These are phyloP conservation scores for Podochytrium sp. DNA, from an alignment of 192 early-diverging fungal species.

Conservation along the genomic window DNA sequence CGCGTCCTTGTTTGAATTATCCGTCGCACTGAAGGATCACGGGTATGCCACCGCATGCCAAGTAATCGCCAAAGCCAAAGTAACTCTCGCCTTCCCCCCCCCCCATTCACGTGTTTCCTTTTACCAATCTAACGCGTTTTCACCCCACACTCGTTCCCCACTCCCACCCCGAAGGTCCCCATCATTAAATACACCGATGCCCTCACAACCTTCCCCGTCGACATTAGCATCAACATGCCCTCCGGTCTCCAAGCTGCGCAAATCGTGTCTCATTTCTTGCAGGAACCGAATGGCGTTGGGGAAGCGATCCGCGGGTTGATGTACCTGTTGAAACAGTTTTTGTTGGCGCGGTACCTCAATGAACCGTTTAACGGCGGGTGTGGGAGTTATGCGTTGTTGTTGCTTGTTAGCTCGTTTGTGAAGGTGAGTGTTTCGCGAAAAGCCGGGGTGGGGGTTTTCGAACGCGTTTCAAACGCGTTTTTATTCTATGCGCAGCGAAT, in stretches of 20 bases:
- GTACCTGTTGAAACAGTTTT: constrained; percentile 84
- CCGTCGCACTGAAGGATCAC: constrained; percentile 44
- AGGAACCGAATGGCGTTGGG: constrained; percentile 40
- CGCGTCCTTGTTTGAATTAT: constrained; percentile 50
- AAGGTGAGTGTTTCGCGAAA: constrained; percentile 60
- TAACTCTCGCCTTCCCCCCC: constrained; percentile 31
- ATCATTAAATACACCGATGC: constrained; percentile 87
- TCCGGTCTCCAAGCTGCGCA: constrained; percentile 70
- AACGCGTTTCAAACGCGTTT: not conserved
- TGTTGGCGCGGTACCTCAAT: constrained; percentile 74
- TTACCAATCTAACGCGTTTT: too few species aligned
- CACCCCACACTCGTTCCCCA: not conserved
- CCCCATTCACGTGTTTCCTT: too few species aligned
- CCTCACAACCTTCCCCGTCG: constrained; percentile 76
- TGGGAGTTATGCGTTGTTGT: constrained; percentile 81
- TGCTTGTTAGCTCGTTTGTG: constrained; percentile 79
- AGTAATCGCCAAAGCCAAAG: constrained; percentile 68
- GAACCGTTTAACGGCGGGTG: constrained; percentile 90
- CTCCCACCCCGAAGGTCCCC: constrained; percentile 73
- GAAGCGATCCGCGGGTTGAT: constrained; percentile 69
- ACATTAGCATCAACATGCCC: constrained; percentile 81
- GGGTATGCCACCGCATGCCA: constrained; percentile 52
- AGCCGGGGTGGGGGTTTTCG: not conserved
- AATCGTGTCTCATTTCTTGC: constrained; percentile 64
- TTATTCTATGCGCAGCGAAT: not conserved